phyloP scores from a whole-genome alignment of 1,139 yeast genomes.

The Sugiyamaella japonica region DNA sequence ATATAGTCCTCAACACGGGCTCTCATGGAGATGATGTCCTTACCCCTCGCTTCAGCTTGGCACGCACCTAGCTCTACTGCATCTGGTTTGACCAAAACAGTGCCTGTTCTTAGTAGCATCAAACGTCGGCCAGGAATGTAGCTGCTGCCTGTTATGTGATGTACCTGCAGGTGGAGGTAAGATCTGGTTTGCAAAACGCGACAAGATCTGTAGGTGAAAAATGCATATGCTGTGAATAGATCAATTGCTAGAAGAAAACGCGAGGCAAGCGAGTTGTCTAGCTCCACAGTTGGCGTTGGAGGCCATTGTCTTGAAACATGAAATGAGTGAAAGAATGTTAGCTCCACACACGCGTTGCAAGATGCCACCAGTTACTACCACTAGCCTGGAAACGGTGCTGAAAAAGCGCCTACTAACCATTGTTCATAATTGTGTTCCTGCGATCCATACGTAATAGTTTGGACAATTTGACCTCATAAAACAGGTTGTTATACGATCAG shows the following conservation, averaged over 20 bases:
- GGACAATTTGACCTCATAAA: too few relatives aligned
- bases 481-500: too few relatives aligned
- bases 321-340: too few relatives aligned
- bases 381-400: too few relatives aligned
- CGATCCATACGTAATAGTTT: too few relatives aligned
- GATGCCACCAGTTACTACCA: too few relatives aligned
- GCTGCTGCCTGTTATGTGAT: neutral
- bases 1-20: too few relatives aligned
- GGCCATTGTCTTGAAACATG: too few relatives aligned
- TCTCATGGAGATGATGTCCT: neutral
- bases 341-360: too few relatives aligned
- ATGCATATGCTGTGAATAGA: neutral
- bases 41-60: neutral
- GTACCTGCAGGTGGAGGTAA: conserved; percentile 5
- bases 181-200: neutral
- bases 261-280: neutral
- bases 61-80: neutral
- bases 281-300: too few relatives aligned
- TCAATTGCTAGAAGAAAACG: neutral
- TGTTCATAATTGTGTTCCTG: too few relatives aligned
- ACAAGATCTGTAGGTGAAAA: conserved; percentile 3
- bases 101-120: neutral
- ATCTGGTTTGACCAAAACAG: neutral
- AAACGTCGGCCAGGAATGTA: neutral
- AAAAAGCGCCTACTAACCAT: too few relatives aligned